A percentile compares a stretch with the other conserved stretches of the same genome.
These are phyloP conservation scores for Trypanosoma mega DNA, from an alignment of 208 protist genomes.

Conservation along the genomic window DNA sequence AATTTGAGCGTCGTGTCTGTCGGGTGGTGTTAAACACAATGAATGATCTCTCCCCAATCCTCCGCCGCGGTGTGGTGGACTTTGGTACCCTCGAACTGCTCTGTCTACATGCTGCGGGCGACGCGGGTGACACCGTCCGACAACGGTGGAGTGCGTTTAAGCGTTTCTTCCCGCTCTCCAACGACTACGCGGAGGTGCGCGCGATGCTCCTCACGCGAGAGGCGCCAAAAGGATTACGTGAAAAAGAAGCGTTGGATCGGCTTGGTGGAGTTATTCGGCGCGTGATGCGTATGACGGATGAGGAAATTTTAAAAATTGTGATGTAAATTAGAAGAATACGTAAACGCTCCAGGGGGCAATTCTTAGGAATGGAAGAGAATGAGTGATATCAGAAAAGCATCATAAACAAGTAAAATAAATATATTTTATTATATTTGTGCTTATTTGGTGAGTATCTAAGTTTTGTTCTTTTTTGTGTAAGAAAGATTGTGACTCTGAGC, in stretches of 20 bases:
- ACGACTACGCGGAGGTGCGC: slow-evolving; percentile 43
- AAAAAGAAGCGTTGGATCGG: slow-evolving; percentile 23
- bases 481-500: too few relatives aligned
- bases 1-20: slow-evolving; percentile 27
- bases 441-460: too few relatives aligned
- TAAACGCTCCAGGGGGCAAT: too few relatives aligned
- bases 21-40: slow-evolving; percentile 12
- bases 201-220: slow-evolving; percentile 15
- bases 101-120: slow-evolving; percentile 17
- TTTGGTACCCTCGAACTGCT: slow-evolving; percentile 65
- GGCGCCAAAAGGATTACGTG: not conserved
- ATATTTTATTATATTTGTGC: too few relatives aligned
- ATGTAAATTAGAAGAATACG: slow-evolving; percentile 32
- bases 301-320: slow-evolving; percentile 33
- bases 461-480: too few relatives aligned
- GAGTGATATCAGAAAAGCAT: too few relatives aligned
- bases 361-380: too few relatives aligned
- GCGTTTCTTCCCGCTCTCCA: slow-evolving; percentile 54
- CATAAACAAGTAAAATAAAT: too few relatives aligned
- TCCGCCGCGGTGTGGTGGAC: slow-evolving; percentile 60
- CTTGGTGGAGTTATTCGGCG: slow-evolving; percentile 49
- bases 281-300: slow-evolving; percentile 53
- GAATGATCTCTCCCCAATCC: slow-evolving; percentile 46
- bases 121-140: slow-evolving; percentile 7
- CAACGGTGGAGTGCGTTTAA: slow-evolving; percentile 69